Evolutionary conservation across 768 basidiomycete species (phyloP).

Genomic region (Gautieria morchelliformis): DNA sequence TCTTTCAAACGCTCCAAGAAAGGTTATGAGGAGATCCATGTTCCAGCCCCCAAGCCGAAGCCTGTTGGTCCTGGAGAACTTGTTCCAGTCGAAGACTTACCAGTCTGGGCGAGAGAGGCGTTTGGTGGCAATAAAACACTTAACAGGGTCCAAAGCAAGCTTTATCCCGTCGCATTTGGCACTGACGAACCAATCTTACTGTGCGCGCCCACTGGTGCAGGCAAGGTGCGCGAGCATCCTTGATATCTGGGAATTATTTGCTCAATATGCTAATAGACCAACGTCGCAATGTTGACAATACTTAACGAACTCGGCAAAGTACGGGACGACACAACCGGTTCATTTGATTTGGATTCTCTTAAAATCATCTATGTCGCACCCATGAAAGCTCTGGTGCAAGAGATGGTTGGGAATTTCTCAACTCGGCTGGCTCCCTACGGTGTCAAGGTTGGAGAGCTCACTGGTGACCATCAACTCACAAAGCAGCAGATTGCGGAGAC

Average conservation of each 20-base stretch:
- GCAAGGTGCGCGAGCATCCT: slow-evolving; percentile 59
- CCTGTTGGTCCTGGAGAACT: slow-evolving; percentile 52
- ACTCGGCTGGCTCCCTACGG: slow-evolving; percentile 61
- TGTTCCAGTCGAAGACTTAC: slow-evolving; percentile 64
- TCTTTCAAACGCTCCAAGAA: slow-evolving; percentile 96
- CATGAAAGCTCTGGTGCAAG: slow-evolving; percentile 98
- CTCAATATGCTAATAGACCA: slow-evolving; percentile 53
- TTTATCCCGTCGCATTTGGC: slow-evolving; percentile 88
- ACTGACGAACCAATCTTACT: slow-evolving; percentile 91
- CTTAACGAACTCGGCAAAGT: slow-evolving; percentile 85
- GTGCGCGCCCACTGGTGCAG: slow-evolving; percentile 97
- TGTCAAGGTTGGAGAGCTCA: slow-evolving; percentile 88
- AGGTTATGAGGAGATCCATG: slow-evolving; percentile 96
- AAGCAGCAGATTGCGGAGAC: slow-evolving; percentile 96
- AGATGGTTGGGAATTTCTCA: slow-evolving; percentile 94
- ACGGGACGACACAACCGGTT: slow-evolving; percentile 71
- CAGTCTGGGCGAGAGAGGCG: slow-evolving; percentile 79
- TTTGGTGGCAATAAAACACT: slow-evolving; percentile 63
- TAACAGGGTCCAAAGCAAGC: slow-evolving; percentile 88
- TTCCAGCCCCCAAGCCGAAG: slow-evolving; percentile 84
- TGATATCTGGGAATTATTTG: slow-evolving; percentile 6
- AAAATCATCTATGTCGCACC: slow-evolving; percentile 97
- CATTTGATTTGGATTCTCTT: slow-evolving; percentile 80
- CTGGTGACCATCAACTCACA: slow-evolving; percentile 96
- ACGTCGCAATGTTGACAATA: slow-evolving; percentile 93